These are phyloP conservation scores for Vinca minor DNA, from an alignment of 257 asterid genomes.

Conservation along the genomic window DNA sequence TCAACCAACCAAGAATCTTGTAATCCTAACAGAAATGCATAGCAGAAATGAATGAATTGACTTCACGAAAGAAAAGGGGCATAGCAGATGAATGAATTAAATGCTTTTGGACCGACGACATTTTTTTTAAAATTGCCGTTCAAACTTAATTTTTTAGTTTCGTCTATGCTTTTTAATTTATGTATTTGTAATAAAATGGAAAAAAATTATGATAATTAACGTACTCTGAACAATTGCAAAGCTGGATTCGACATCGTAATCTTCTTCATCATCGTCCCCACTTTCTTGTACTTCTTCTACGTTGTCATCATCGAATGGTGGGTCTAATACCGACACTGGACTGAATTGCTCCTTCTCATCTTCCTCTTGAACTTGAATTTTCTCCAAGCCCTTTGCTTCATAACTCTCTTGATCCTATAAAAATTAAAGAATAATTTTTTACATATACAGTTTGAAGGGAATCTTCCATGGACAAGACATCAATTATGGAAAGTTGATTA, in stretches of 20 bases:
- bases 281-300: no score
- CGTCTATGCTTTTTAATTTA: no score
- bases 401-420: conserved; percentile 15
- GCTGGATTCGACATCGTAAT: conserved; percentile 47
- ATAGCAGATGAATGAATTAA: conserved; percentile 9
- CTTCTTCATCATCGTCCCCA: conserved; percentile 17
- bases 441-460: no score
- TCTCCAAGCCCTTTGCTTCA: conserved; percentile 17
- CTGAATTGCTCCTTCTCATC: conserved; percentile 80
- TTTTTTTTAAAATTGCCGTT: no score
- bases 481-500: conserved; percentile 16
- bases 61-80: conserved; percentile 20
- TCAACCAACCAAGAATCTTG: background rate
- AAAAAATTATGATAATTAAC: conserved; percentile 15
- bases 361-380: conserved; percentile 29
- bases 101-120: no score
- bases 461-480: background rate
- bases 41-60: conserved; percentile 31
- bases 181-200: no score
- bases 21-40: background rate
- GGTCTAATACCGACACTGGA: conserved; percentile 67
- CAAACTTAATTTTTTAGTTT: no score
- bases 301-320: conserved; percentile 59
- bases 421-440: no score
- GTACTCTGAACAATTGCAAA: conserved; percentile 70